Base-by-base conservation (phyloP, 2,329 filamentous ascomycete genomes). In the Pyricularia pennisetigena region DNA sequence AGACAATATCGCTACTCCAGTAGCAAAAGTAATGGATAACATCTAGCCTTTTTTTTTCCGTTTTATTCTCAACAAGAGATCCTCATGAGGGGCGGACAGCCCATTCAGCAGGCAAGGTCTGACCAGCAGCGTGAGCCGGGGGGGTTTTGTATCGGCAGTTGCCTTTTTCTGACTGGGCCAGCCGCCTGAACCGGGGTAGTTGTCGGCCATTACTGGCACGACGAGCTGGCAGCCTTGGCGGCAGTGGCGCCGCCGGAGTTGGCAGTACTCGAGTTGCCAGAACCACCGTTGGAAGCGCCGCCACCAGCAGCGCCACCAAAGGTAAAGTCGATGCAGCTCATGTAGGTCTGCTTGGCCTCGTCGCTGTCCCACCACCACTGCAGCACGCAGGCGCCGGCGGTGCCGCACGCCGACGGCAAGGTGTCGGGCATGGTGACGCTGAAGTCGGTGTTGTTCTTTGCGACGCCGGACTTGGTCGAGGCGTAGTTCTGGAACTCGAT, bases 321-420 rank as follows among this genome's bases (percentile, higher is more conserved):
- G 67, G 70, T 71, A 63, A 86, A 85, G 74, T 86, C 84, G 68
- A 86, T 76, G 73, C 84, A 86, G 67, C 79, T 79, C 77, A 85
- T 82, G 74, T 86, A 86, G n/a, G 83, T 85, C 79, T 86, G 84
- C 71, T 77, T 72, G 9, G 83, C 82, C 57, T 67, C 66, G 29
- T 24, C 23, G 54, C 29, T 23, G 23, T 59, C 61, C 70, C 84
- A 76, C 84, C 83, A 86, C 75, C 74, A 85, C 74, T 86, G 85
- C 64, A 87, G 79, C 7, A 85, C 83, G 73, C 84, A 84, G 69
- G 72, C 73, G 66, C 82, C 82, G 28, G 79, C 77, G 23, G 75
- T 79, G 41, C 78, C 74, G 73, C 83, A 85, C 70, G 82, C 74
- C 71, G 71, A 72, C 70, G 73, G 74, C 64, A 86, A 75, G 71